phyloP scores from a whole-genome alignment of 2,329 filamentous ascomycete genomes.

The Claviceps sp. region DNA sequence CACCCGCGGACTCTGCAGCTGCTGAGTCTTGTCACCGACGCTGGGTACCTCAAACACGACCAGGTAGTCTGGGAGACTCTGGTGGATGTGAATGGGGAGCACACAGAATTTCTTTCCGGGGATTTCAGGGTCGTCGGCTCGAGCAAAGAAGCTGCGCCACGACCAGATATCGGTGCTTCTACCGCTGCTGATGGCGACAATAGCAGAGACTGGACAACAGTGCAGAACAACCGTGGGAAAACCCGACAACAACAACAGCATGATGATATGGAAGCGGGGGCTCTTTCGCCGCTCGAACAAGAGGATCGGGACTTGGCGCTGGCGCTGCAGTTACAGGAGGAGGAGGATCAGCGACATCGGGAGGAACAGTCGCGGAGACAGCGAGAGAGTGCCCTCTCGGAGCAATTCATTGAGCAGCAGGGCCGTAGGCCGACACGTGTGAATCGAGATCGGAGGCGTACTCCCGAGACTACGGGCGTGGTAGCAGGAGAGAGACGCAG shows the following conservation, averaged over 20 bases:
- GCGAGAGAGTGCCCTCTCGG: slow-evolving; percentile 54
- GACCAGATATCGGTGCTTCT: slow-evolving; percentile 7
- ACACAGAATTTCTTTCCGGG: slow-evolving; percentile 73
- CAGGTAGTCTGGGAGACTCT: slow-evolving; percentile 96
- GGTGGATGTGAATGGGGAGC: slow-evolving; percentile 73
- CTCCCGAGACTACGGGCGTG: background rate
- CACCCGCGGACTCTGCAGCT: slow-evolving; percentile 66
- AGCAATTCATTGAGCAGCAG: slow-evolving; percentile 57
- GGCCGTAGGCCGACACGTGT: slow-evolving; percentile 23
- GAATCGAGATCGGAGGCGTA: slow-evolving; percentile 11
- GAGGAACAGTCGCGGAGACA: slow-evolving; percentile 48
- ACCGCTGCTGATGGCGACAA: slow-evolving; percentile 14
- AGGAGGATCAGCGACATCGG: slow-evolving; percentile 73
- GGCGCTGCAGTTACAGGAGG: slow-evolving; percentile 84
- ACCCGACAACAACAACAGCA: slow-evolving; percentile 10
- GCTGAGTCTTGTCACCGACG: slow-evolving; percentile 80
- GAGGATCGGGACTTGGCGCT: slow-evolving; percentile 81
- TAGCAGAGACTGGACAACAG: slow-evolving; percentile 40
- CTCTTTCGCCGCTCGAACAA: slow-evolving; percentile 42
- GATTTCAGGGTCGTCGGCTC: slow-evolving; percentile 78
- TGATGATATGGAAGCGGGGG: slow-evolving; percentile 12
- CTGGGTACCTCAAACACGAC: slow-evolving; percentile 74
- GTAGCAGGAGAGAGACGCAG: slow-evolving; percentile 8
- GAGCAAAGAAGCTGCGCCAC: slow-evolving; percentile 9
- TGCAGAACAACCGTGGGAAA: slow-evolving; percentile 25